These are phyloP conservation scores for Gaultheria prostrata DNA, from an alignment of 148 eudicot species.

Conservation along the genomic window DNA sequence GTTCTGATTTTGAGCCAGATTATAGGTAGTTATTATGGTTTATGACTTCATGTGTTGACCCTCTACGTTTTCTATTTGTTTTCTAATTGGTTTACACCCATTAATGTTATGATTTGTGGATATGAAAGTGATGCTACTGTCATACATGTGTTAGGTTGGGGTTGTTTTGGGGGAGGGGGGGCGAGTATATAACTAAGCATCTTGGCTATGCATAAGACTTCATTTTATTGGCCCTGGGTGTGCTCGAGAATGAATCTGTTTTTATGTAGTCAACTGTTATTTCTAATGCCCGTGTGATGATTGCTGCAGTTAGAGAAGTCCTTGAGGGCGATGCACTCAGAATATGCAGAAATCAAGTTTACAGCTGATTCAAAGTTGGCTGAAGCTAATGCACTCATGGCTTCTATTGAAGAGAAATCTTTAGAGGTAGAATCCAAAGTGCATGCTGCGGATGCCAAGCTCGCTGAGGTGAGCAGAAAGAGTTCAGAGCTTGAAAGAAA, in stretches of 20 bases:
- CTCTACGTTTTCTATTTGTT: background rate
- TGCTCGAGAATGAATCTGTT: background rate
- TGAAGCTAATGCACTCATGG: slow-evolving; percentile 80
- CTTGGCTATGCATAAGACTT: background rate
- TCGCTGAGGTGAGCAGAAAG: slow-evolving; percentile 88
- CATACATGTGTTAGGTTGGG: background rate
- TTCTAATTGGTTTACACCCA: background rate
- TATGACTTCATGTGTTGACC: background rate
- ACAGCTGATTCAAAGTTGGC: slow-evolving; percentile 87
- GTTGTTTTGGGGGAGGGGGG: background rate
- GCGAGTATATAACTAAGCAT: background rate
- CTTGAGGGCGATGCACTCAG: slow-evolving; percentile 85
- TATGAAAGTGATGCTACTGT: background rate
- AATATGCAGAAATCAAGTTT: slow-evolving; percentile 91
- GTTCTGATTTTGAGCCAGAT: background rate
- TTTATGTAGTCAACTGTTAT: background rate
- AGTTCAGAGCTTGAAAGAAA: slow-evolving; percentile 82
- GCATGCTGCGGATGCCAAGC: slow-evolving; percentile 86
- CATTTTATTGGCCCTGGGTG: background rate
- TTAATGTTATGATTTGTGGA: background rate
- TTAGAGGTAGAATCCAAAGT: slow-evolving; percentile 86
- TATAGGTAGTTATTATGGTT: background rate
- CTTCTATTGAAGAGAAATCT: slow-evolving; percentile 86
- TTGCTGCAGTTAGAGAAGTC: slow-evolving; percentile 85
- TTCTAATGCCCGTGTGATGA: slow-evolving; percentile 22